Evolutionary conservation across 2,329 filamentous ascomycete species (phyloP).

Genomic region (Lasiodiplodia citricola): DNA sequence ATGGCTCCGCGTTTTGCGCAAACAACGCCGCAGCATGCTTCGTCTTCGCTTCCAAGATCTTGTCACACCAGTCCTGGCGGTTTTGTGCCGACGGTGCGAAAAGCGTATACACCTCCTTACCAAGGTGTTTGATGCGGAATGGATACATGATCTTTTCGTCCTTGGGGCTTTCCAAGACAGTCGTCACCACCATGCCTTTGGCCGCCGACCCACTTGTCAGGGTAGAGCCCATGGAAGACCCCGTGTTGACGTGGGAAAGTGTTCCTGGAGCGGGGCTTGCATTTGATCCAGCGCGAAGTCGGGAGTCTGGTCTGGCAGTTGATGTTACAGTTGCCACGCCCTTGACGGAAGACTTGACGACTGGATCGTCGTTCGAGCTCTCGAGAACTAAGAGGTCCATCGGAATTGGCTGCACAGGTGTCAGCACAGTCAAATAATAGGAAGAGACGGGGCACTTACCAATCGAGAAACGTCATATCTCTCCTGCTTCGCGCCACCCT

Average conservation of each 20-base stretch:
- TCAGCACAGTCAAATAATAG: not conserved
- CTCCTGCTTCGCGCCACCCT: conserved; percentile 75
- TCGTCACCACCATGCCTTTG: conserved; percentile 53
- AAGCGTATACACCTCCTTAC: conserved; percentile 89
- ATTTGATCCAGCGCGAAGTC: conserved; percentile 54
- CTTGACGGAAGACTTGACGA: conserved; percentile 78
- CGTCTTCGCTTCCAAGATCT: conserved; percentile 94
- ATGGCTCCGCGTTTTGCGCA: conserved; percentile 94
- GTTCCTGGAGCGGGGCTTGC: conserved; percentile 53
- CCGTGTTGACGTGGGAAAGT: conserved; percentile 72
- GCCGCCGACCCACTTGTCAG: conserved; percentile 57
- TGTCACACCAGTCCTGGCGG: conserved; percentile 87
- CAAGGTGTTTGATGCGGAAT: conserved; percentile 94
- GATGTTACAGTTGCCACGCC: conserved; percentile 67
- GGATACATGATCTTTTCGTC: conserved; percentile 86
- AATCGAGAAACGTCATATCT: conserved; percentile 92
- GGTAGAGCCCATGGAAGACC: conserved; percentile 59
- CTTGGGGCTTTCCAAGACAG: conserved; percentile 60
- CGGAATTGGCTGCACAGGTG: conserved; percentile 72
- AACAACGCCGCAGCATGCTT: conserved; percentile 86
- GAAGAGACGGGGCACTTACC: conserved; percentile 54
- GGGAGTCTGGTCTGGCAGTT: conserved; percentile 50
- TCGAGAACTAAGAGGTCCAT: conserved; percentile 96
- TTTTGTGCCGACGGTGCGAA: conserved; percentile 79
- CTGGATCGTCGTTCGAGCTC: conserved; percentile 88